A percentile compares a stretch with the other conserved stretches of the same genome.
Conservation (phyloP, 805 yeast genomes). For the Yarrowia porcina region DNA sequence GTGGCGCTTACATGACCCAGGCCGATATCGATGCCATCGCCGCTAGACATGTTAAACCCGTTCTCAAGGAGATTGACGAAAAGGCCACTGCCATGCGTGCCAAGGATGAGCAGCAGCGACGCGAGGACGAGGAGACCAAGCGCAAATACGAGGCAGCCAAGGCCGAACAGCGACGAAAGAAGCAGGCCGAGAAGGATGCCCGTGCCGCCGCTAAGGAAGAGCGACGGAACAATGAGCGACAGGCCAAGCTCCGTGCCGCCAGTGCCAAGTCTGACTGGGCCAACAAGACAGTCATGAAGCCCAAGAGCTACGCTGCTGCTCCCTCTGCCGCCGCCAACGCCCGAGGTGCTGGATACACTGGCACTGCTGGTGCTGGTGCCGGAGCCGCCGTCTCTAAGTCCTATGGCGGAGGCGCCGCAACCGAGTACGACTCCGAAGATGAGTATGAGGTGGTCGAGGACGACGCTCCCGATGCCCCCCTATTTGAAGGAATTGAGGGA, state of each 20-base stretch:
- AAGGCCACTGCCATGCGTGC: slow-evolving; percentile 70
- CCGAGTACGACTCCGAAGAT: slow-evolving; percentile 25
- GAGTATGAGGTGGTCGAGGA: slow-evolving; percentile 23
- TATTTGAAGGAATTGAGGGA: slow-evolving; percentile 7
- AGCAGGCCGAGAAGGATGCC: slow-evolving; percentile 27
- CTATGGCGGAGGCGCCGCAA: slow-evolving; percentile 22
- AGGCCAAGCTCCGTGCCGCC: slow-evolving; percentile 33
- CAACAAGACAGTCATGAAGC: slow-evolving; percentile 13
- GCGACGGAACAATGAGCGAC: slow-evolving; percentile 30
- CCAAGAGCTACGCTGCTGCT: slow-evolving; percentile 19
- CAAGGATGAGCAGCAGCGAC: slow-evolving; percentile 47
- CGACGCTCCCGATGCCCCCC: slow-evolving; percentile 19
- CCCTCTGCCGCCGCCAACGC: slow-evolving; percentile 9
- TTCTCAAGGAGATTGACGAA: slow-evolving; percentile 64
- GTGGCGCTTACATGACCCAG: slow-evolving; percentile 74
- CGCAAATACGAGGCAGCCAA: slow-evolving; percentile 39
- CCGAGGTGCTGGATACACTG: slow-evolving; percentile 8
- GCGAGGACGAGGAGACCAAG: slow-evolving; percentile 44
- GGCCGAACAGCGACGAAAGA: slow-evolving; percentile 29
- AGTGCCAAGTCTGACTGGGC: slow-evolving; percentile 23
- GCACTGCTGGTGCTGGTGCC: neutral
- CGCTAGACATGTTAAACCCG: slow-evolving; percentile 73
- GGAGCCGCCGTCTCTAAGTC: slow-evolving; percentile 14
- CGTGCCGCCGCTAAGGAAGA: slow-evolving; percentile 4
- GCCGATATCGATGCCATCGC: slow-evolving; percentile 80